Percentiles rank a stretch among this genome's conserved stretches.
These are phyloP conservation scores for Xylariaceae sp. DNA, from an alignment of 2,329 filamentous ascomycete species.

Conservation along the genomic window DNA sequence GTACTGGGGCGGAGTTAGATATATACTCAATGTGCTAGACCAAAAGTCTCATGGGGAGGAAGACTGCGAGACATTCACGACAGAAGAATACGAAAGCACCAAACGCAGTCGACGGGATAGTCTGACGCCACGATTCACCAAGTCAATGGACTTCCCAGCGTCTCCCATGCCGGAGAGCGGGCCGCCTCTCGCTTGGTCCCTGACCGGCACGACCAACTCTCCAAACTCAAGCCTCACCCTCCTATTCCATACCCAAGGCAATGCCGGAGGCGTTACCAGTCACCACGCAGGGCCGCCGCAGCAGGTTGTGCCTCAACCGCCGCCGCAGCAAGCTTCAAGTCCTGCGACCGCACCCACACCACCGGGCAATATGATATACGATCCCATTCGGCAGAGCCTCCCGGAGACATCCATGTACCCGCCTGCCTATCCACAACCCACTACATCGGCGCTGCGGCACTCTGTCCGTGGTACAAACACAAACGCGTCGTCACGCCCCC, in stretches of 20 bases:
- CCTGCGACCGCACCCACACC: constrained; percentile 45
- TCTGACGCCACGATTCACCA: constrained; percentile 43
- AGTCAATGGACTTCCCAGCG: constrained; percentile 41
- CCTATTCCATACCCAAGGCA: constrained; percentile 62
- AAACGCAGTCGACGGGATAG: constrained; percentile 47
- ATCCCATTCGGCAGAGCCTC: constrained; percentile 56
- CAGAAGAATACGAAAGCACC: constrained; percentile 75
- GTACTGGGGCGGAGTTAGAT: constrained; percentile 84
- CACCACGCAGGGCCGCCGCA: constrained; percentile 14
- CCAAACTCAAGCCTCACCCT: constrained; percentile 80
- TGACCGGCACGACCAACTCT: constrained; percentile 85
- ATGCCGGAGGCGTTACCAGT: constrained; percentile 17
- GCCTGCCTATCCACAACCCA: constrained; percentile 48
- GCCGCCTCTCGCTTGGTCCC: constrained; percentile 71
- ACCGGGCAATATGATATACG: constrained; percentile 59
- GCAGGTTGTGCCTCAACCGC: constrained; percentile 5
- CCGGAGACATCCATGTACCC: constrained; percentile 51
- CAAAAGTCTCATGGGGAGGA: constrained; percentile 85
- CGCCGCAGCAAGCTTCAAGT: constrained; percentile 15
- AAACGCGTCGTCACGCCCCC: too few relatives aligned
- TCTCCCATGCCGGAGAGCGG: constrained; percentile 45
- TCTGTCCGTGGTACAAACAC: constrained; percentile 27
- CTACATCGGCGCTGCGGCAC: constrained; percentile 45
- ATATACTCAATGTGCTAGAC: constrained; percentile 81
- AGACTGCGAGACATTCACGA: constrained; percentile 66